These are phyloP conservation scores for Talaromyces amestolkiae DNA, from an alignment of 2,329 filamentous ascomycete species.

Conservation along the genomic window DNA sequence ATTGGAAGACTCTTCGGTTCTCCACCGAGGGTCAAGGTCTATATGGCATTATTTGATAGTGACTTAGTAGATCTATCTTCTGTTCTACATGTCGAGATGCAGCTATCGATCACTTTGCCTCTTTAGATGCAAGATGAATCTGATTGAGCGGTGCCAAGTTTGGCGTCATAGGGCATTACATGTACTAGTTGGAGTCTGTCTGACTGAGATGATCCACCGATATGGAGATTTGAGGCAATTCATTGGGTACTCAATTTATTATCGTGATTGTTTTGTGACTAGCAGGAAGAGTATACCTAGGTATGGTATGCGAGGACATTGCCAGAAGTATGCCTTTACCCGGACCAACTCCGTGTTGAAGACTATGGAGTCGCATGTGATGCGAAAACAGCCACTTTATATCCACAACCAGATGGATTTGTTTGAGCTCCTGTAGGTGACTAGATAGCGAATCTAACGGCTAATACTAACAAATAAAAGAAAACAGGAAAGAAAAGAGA, in stretches of 20 bases:
- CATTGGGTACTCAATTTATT: background rate
- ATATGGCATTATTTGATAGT: background rate
- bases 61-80: background rate
- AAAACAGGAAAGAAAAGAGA: background rate
- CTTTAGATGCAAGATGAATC: background rate
- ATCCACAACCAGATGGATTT: background rate
- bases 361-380: conserved; percentile 1
- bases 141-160: background rate
- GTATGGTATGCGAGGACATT: background rate
- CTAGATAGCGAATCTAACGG: background rate
- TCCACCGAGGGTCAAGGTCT: background rate
- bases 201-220: background rate
- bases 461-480: background rate
- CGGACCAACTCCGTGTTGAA: conserved; percentile 5
- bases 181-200: conserved; percentile 1
- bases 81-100: background rate
- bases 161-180: conserved; percentile 18
- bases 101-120: background rate
- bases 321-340: background rate
- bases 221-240: background rate
- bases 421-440: background rate
- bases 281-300: background rate
- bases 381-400: background rate
- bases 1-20: background rate
- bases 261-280: background rate